Evolutionary conservation across 108 stramenopile species (phyloP).

Genomic region (Cylindrotheca fusiformis): DNA sequence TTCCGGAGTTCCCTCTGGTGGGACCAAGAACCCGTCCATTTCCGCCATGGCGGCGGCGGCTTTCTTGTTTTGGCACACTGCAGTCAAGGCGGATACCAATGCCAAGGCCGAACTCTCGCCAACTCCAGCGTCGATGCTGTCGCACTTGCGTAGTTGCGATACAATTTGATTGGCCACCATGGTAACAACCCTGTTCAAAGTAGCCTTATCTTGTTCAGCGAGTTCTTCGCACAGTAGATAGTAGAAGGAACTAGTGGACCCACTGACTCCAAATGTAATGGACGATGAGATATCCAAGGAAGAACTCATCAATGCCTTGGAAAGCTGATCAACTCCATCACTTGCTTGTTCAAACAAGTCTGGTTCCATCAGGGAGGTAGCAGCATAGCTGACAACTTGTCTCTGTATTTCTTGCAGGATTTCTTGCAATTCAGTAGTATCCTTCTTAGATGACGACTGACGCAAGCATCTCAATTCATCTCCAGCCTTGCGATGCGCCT

Average conservation of each 20-base stretch:
- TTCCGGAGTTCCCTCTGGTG: slow-evolving; percentile 44
- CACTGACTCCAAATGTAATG: slow-evolving; percentile 66
- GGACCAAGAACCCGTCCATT: slow-evolving; percentile 51
- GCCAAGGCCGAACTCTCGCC: slow-evolving; percentile 39
- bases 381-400: slow-evolving; percentile 77
- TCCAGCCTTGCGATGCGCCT: slow-evolving; percentile 53
- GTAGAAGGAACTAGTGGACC: slow-evolving; percentile 63
- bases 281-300: slow-evolving; percentile 41
- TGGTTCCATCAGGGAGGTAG: slow-evolving; percentile 69
- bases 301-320: slow-evolving; percentile 43
- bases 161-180: slow-evolving; percentile 32
- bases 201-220: slow-evolving; percentile 49
- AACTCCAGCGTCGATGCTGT: slow-evolving; percentile 40
- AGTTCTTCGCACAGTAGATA: slow-evolving; percentile 73
- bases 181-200: slow-evolving; percentile 45
- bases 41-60: slow-evolving; percentile 53
- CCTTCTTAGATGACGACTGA: slow-evolving; percentile 7
- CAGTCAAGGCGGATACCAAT: slow-evolving; percentile 57
- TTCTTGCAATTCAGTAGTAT: slow-evolving; percentile 42
- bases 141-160: slow-evolving; percentile 41
- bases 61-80: slow-evolving; percentile 70
- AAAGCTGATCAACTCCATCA: slow-evolving; percentile 50
- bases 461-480: slow-evolving; percentile 60
- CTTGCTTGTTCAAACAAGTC: slow-evolving; percentile 67
- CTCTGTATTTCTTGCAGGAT: slow-evolving; percentile 61